Percentiles rank a stretch among this genome's conserved stretches.
phyloP scores from a whole-genome alignment of 208 protist species.

The Acanthamoeba triangularis region DNA sequence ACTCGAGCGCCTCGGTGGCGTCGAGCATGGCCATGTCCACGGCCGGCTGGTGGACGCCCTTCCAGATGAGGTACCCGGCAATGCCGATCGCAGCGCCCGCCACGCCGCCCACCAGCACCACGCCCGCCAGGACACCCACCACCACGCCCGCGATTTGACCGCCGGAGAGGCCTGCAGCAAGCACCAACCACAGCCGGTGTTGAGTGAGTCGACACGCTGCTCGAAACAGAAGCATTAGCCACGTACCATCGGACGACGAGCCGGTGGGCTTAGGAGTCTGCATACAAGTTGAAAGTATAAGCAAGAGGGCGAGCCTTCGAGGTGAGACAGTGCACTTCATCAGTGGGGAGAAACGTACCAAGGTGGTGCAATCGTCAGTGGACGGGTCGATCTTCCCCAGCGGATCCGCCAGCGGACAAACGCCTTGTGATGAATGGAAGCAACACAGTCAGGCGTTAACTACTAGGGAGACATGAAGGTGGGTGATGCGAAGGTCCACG shows the following conservation, averaged over 20 bases:
- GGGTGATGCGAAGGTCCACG: not conserved
- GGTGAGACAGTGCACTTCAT: too few species aligned
- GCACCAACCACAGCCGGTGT: not conserved
- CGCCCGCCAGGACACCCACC: not conserved
- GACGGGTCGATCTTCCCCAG: not conserved
- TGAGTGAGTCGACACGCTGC: too few species aligned
- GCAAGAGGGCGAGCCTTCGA: too few species aligned
- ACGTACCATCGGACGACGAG: too few species aligned
- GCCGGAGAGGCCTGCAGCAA: not conserved
- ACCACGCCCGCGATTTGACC: not conserved
- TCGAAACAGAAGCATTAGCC: too few species aligned
- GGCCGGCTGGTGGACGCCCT: not conserved
- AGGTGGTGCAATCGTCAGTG: slow-evolving; percentile 24
- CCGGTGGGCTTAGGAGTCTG: too few species aligned
- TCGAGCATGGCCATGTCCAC: not conserved
- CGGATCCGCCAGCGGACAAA: not conserved
- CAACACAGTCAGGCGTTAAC: not conserved
- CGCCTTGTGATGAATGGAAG: too few species aligned
- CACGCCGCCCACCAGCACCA: not conserved
- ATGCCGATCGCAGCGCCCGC: not conserved
- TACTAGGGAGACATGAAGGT: not conserved
- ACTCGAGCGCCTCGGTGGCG: slow-evolving; percentile 6
- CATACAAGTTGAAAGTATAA: too few species aligned
- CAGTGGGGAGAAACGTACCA: too few species aligned
- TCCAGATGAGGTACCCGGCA: not conserved